Evolutionary conservation across 2,329 filamentous ascomycete species (phyloP), one percentile per base, ranked within the genome.

Genomic region (Pseudocercospora eumusae): DNA sequence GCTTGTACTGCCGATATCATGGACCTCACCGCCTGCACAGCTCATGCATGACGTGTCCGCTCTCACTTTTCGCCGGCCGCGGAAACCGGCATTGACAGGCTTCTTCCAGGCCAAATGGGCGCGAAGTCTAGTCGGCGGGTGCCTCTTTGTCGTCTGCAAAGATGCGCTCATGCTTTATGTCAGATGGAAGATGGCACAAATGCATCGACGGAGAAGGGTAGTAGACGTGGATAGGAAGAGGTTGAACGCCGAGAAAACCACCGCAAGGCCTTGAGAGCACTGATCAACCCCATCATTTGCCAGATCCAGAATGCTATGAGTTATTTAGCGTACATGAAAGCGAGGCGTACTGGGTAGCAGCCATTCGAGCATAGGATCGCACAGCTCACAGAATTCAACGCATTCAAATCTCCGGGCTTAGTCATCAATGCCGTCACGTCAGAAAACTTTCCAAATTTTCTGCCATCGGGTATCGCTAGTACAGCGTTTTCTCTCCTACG

Each of bases 71-170:
- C 11, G 20, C 47, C 25, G 44, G 27, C 31, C 54, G 57, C 28
- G 9, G 36, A 44, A 31, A 47, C 57, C 8, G n/a, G 31, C 5
- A 36, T 31, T 20, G 40, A 61, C 27, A 7, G 63, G 68, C 9
- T 80, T 98, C 25, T 75, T 99, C 31, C 90, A 95, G 72, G 86
- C 90, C 68, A 86, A 88, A 62, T 98, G 95, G 92, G 95, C 92
- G 0, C 83, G 95, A 60, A 97, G 91, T 71, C 81, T 99, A 2
- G 83, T 95, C 0, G 95, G 95, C 1, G 95, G 95, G 0, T 95
- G 91, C 73, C 78, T 96, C 20, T 96, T 93, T 70, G 88, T 98
- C 15, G 87, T 96, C 9, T 76, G 96, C 57, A 95, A 93, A 75
- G 87, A 88, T 74, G 83, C 83, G 6, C 69, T 88, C 33, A 77